phyloP scores from a whole-genome alignment of 352 stramenopile genomes.

The Globisporangium emineosum region DNA sequence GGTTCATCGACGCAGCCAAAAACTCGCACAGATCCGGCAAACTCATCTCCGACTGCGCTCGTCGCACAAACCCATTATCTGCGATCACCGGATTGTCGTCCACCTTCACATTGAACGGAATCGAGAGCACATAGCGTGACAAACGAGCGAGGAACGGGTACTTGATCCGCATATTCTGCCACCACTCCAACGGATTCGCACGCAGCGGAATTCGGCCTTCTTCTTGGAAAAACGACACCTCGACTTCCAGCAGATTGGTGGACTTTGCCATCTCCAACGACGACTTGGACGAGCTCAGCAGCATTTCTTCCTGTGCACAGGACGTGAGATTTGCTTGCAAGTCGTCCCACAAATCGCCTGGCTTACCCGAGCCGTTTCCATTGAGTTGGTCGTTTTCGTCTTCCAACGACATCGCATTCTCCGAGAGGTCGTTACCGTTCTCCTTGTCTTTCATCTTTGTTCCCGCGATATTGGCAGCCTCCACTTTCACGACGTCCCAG shows the following conservation, averaged over 20 bases:
- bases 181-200: constrained; percentile 73
- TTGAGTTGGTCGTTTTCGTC: constrained; percentile 32
- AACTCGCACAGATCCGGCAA: constrained; percentile 40
- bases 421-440: constrained; percentile 32
- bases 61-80: constrained; percentile 44
- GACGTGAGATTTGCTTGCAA: constrained; percentile 69
- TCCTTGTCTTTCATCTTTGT: constrained; percentile 56
- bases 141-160: constrained; percentile 71
- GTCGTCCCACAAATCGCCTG: constrained; percentile 61
- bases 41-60: constrained; percentile 36
- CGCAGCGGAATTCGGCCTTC: constrained; percentile 52
- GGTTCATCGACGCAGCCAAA: constrained; percentile 49
- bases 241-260: constrained; percentile 72
- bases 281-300: constrained; percentile 64
- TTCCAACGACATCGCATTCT: constrained; percentile 34
- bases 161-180: constrained; percentile 73
- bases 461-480: constrained; percentile 49
- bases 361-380: constrained; percentile 12
- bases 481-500: constrained; percentile 66
- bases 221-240: constrained; percentile 79
- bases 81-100: constrained; percentile 46
- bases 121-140: constrained; percentile 64
- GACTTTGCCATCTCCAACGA: constrained; percentile 66
- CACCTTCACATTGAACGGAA: constrained; percentile 45
- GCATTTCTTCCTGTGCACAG: constrained; percentile 71